Percentiles rank a stretch among this genome's conserved stretches.
These are phyloP conservation scores for Ophiostoma sp. DNA, from an alignment of 2,329 filamentous ascomycete genomes.

Conservation along the genomic window DNA sequence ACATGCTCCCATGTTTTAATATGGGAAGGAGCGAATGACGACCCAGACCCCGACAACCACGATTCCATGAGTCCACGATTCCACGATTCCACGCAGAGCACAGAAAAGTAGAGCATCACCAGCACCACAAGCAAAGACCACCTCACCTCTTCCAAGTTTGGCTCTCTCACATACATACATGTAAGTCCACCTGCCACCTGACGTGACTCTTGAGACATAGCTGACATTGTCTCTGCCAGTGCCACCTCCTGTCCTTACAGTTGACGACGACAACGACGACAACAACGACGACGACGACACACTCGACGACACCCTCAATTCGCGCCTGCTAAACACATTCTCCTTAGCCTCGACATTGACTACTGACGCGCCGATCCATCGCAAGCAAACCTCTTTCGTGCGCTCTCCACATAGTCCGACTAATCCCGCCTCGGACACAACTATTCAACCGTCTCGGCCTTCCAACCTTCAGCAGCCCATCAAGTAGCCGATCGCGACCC, in stretches of 20 bases:
- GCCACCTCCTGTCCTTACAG: neutral
- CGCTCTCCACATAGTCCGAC: neutral
- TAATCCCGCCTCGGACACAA: neutral
- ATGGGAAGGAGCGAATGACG: slow-evolving; percentile 8
- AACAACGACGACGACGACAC: neutral
- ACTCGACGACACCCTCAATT: neutral
- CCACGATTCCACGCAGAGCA: neutral
- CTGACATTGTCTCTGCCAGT: neutral
- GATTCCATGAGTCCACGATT: neutral
- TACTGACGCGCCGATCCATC: neutral
- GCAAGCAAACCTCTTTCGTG: slow-evolving; percentile 1
- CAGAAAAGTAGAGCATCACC: neutral
- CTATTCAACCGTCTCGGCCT: neutral
- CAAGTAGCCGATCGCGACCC: neutral
- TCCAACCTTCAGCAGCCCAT: neutral
- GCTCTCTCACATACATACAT: neutral
- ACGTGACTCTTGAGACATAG: neutral
- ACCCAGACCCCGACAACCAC: slow-evolving; percentile 1
- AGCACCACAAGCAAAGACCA: neutral
- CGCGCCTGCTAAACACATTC: neutral
- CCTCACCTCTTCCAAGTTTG: neutral
- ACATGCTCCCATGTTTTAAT: neutral
- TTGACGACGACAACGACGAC: neutral
- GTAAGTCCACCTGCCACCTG: neutral
- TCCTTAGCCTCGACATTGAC: neutral